Evolutionary conservation across 257 asterid genomes (phyloP).

Genomic region (Lavandula angustifolia): DNA sequence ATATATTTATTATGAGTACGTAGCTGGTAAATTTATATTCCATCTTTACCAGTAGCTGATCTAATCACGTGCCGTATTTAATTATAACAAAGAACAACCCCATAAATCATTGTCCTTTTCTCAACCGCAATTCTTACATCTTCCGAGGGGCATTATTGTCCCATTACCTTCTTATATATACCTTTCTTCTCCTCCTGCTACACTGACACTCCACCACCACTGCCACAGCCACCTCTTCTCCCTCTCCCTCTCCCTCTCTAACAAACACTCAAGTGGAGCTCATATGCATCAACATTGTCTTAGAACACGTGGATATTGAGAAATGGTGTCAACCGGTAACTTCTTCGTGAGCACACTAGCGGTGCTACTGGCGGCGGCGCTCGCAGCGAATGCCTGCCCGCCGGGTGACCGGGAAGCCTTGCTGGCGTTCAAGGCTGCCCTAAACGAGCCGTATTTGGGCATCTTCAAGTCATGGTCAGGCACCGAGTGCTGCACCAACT

Average conservation of each 20-base stretch:
- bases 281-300: slow-evolving; percentile 1
- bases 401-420: slow-evolving; percentile 74
- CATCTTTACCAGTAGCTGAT: slow-evolving; percentile 4
- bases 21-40: no score
- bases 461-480: slow-evolving; percentile 82
- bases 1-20: not conserved
- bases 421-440: slow-evolving; percentile 58
- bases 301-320: not conserved
- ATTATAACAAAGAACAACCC: slow-evolving; percentile 38
- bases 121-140: slow-evolving; percentile 25
- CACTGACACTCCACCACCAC: not conserved
- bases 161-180: slow-evolving; percentile 36
- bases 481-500: slow-evolving; percentile 69
- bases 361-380: slow-evolving; percentile 33
- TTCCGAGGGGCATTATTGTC: slow-evolving; percentile 41
- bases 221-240: not conserved
- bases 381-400: slow-evolving; percentile 52
- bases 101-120: not conserved
- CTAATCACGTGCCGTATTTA: slow-evolving; percentile 34
- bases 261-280: not conserved
- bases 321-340: slow-evolving; percentile 31
- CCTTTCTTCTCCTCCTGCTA: slow-evolving; percentile 7
- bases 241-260: slow-evolving; percentile 13
- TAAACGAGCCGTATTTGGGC: slow-evolving; percentile 76
- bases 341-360: slow-evolving; percentile 33